These are phyloP conservation scores for Pichia manshurica DNA, from an alignment of 805 yeast species.

Conservation along the genomic window DNA sequence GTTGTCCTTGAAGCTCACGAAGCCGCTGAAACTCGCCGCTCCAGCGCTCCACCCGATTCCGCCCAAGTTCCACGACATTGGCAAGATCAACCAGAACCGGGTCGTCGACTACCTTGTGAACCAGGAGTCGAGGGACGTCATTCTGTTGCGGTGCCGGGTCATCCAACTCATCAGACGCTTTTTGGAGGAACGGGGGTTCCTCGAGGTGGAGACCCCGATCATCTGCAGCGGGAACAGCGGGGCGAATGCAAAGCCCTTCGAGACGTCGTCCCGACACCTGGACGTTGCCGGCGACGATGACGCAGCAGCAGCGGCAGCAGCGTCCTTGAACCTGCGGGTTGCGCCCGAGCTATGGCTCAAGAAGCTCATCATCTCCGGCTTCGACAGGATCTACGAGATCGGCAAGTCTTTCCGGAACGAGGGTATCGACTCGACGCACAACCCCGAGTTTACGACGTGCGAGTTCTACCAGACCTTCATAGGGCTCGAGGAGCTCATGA, in stretches of 20 bases:
- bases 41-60: conserved; percentile 74
- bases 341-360: conserved; percentile 97
- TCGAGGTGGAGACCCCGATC: conserved; percentile 89
- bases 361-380: conserved; percentile 73
- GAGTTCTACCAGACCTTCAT: conserved; percentile 81
- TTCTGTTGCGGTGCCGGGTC: conserved; percentile 49
- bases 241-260: conserved; percentile 88
- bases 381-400: conserved; percentile 81
- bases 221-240: conserved; percentile 66
- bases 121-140: conserved; percentile 39
- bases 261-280: conserved; percentile 40
- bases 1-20: conserved; percentile 55
- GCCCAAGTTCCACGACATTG: conserved; percentile 48
- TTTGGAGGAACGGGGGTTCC: conserved; percentile 48
- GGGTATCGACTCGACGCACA: conserved; percentile 88
- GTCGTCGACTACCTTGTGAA: conserved; percentile 71
- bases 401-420: conserved; percentile 87
- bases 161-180: conserved; percentile 52
- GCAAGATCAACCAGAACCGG: conserved; percentile 57
- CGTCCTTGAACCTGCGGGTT: conserved; percentile 58
- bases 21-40: conserved; percentile 48
- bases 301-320: conserved; percentile 11
- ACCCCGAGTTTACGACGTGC: conserved; percentile 88
- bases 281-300: conserved; percentile 21
- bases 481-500: conserved; percentile 59